Conservation (phyloP, 164 flowering plant species). For the grape (Vitis vinifera) region DNA sequence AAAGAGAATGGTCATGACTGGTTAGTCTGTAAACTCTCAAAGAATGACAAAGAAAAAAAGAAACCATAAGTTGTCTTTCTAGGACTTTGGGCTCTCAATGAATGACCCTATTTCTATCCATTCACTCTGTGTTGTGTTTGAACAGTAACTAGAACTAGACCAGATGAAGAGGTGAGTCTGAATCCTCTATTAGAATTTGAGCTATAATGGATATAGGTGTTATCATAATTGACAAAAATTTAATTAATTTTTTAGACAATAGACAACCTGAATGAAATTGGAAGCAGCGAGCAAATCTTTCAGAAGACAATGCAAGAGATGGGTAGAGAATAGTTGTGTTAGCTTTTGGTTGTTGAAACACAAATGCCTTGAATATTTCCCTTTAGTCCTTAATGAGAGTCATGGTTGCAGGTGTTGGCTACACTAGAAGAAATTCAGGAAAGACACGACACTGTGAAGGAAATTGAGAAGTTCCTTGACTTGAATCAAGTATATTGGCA, state of each 20-base stretch:
- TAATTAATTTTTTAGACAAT: constrained; percentile 48
- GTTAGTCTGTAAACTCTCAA: no score
- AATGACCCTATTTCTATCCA: no score
- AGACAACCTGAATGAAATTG: constrained; percentile 76
- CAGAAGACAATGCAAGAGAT: constrained; percentile 69
- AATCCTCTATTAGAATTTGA: constrained; percentile 11
- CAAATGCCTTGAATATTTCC: not conserved
- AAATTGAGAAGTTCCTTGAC: constrained; percentile 81
- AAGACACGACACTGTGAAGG: constrained; percentile 77
- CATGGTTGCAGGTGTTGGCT: constrained; percentile 49
- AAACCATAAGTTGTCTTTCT: no score
- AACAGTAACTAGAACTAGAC: constrained; percentile 73
- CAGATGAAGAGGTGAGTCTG: constrained; percentile 75
- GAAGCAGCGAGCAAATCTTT: constrained; percentile 84
- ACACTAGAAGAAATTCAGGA: constrained; percentile 85
- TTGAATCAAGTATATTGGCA: constrained; percentile 59
- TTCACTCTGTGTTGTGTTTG: not conserved
- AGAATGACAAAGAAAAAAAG: no score
- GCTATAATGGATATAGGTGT: not conserved
- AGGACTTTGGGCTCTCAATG: no score
- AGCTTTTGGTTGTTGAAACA: no score
- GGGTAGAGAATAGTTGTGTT: constrained; percentile 77
- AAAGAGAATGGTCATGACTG: no score
- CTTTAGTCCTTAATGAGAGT: not conserved
- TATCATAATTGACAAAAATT: constrained; percentile 11